Conservation (phyloP, 1,139 yeast species). For the Hemisphaericaspora xylofermentans region DNA sequence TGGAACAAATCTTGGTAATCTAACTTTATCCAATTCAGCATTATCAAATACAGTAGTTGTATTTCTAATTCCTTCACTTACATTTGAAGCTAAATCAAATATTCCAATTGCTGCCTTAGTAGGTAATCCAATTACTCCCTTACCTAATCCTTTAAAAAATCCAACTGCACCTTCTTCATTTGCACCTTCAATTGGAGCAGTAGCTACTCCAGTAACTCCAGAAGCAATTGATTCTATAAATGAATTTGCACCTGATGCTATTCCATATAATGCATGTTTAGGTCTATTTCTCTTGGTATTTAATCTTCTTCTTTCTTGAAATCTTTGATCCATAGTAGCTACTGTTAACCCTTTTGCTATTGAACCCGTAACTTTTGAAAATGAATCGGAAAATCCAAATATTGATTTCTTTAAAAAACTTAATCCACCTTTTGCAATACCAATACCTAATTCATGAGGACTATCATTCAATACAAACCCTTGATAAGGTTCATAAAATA, state of each 20-base stretch:
- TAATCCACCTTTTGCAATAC: constrained; percentile 92
- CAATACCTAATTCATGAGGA: constrained; percentile 94
- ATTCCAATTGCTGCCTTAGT: constrained; percentile 96
- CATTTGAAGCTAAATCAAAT: constrained; percentile 88
- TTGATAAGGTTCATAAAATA: constrained; percentile 95
- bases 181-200: constrained; percentile 90
- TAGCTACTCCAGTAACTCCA: constrained; percentile 87
- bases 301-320: constrained; percentile 78
- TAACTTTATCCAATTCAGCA: constrained; percentile 73
- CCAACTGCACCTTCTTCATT: constrained; percentile 83
- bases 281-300: constrained; percentile 77
- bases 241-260: constrained; percentile 86
- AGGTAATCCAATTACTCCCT: constrained; percentile 92
- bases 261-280: constrained; percentile 84
- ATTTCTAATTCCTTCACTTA: constrained; percentile 90
- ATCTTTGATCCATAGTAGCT: constrained; percentile 82
- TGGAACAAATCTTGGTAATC: constrained; percentile 77
- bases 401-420: constrained; percentile 93
- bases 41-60: constrained; percentile 90
- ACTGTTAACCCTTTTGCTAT: constrained; percentile 91
- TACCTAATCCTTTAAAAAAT: constrained; percentile 89
- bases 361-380: constrained; percentile 91
- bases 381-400: constrained; percentile 90
- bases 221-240: constrained; percentile 83
- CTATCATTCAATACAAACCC: constrained; percentile 92